These are phyloP conservation scores for Perkinsus chesapeaki DNA, from an alignment of 169 alveolate species.

Conservation along the genomic window DNA sequence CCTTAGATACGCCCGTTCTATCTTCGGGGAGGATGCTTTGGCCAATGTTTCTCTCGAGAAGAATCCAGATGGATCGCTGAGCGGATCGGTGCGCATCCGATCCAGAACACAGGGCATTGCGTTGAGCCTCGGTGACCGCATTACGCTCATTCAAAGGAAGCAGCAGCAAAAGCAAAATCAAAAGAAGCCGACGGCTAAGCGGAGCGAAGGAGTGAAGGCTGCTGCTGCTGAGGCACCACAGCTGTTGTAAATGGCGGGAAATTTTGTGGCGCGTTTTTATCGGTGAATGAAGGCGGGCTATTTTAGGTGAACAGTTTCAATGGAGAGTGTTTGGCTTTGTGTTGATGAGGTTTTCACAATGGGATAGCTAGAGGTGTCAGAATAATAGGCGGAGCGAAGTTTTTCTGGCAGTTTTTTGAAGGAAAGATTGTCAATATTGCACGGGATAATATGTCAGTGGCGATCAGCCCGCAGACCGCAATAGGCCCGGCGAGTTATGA, in stretches of 20 bases:
- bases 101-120: constrained; percentile 56
- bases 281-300: background rate
- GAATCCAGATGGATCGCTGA: constrained; percentile 5
- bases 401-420: background rate
- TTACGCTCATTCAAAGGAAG: constrained; percentile 38
- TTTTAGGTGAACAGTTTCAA: background rate
- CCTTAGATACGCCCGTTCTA: constrained; percentile 50
- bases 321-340: too few species aligned
- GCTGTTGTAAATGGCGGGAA: background rate
- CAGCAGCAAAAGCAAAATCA: background rate
- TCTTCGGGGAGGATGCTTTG: constrained; percentile 79
- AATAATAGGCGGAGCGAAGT: background rate
- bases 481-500: background rate
- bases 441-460: background rate
- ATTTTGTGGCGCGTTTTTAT: background rate
- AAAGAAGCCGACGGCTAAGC: background rate
- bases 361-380: background rate
- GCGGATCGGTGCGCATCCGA: constrained; percentile 47
- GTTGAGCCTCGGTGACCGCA: constrained; percentile 45
- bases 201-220: background rate
- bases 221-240: background rate
- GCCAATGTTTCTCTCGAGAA: constrained; percentile 57
- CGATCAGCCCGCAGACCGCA: background rate
- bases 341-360: too few species aligned
- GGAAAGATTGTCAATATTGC: background rate